Evolutionary conservation across 2,329 filamentous ascomycete genomes (phyloP).

Genomic region (Aspergillus quadricinctus): DNA sequence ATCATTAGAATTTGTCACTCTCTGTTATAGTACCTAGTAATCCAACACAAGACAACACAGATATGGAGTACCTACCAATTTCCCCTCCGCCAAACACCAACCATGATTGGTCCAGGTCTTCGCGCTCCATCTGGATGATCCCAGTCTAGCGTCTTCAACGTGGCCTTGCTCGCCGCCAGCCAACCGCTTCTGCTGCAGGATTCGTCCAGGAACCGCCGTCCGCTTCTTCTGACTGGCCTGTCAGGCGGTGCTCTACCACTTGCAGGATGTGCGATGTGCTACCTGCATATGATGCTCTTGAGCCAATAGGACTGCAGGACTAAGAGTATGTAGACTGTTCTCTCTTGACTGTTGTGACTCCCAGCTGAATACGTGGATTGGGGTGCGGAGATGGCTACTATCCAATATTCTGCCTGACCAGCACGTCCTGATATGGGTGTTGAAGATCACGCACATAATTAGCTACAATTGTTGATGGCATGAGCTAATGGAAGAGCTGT

Average conservation of each 20-base stretch:
- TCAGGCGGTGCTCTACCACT: neutral
- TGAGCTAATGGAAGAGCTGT: neutral
- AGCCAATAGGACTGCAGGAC: neutral
- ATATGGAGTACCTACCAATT: neutral
- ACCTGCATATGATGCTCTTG: neutral
- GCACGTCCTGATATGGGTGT: neutral
- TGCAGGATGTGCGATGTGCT: neutral
- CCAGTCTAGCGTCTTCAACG: constrained; percentile 19
- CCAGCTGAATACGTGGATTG: neutral
- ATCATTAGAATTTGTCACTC: neutral
- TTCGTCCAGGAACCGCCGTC: constrained; percentile 16
- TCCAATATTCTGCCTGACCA: neutral
- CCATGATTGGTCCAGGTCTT: constrained; percentile 5
- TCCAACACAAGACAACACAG: neutral
- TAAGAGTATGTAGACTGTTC: neutral
- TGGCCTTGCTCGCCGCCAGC: constrained; percentile 18
- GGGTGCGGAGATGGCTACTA: neutral
- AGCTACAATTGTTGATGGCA: neutral
- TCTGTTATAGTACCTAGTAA: neutral
- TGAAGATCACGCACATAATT: neutral
- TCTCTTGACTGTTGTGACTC: neutral
- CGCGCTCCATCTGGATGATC: constrained; percentile 1
- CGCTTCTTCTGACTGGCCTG: constrained; percentile 4
- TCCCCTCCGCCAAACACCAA: neutral
- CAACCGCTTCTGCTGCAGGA: constrained; percentile 10